Evolutionary conservation across 306 rosid species (phyloP), one percentile per base, ranked within the genome.

Genomic region (Rubus parviflorus): DNA sequence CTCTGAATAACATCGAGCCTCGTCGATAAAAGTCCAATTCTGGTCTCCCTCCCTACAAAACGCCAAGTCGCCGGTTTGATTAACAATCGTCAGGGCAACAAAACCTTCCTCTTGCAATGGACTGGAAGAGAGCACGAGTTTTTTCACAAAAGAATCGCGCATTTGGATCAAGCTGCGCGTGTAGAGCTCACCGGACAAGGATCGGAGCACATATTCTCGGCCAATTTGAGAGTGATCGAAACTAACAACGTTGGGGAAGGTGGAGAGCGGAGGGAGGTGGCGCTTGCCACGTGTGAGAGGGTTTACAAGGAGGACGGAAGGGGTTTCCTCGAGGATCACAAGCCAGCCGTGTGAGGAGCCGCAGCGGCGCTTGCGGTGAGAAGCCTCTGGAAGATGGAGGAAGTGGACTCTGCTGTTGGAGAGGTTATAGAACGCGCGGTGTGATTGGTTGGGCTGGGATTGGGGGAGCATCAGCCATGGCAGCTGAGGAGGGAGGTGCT

Each of bases 271-370:
- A 75, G 97, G 97, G 25, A 92, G 92, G 48, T 16, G 54, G 48
- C 76, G 77, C 41, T 67, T 83, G 17, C 81, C 77, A 8, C 88
- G 75, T 2, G 96, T 90, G 14, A 90, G 72, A 8, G 92, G 89
- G 74, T 92, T 90, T 0, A 92, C 77, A 61, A 92, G 89, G 61
- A 77, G 78, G 65, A 92, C 58, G 1, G 81, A 19, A 0, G 97
- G 93, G 70, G 86, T 75, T 1, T 92, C 89, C 23, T 88, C 85
- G 74, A 90, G 86, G 64, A 85, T 37, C 0, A 82, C 66, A 14
- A 92, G 88, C 89, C 92, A 88, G 45, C 97, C 97, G 46, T 88
- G 88, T 49, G 93, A 88, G 35, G 97, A 92, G 51, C 93, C 96
- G 72, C 89, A 86, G 49, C 80, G 81, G 22, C 93, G 95, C 58